Evolutionary conservation across 202 grass and related monocot genomes (phyloP), one percentile per base, ranked within the genome.

Genomic region (Dendrocalamus latiflorus): DNA sequence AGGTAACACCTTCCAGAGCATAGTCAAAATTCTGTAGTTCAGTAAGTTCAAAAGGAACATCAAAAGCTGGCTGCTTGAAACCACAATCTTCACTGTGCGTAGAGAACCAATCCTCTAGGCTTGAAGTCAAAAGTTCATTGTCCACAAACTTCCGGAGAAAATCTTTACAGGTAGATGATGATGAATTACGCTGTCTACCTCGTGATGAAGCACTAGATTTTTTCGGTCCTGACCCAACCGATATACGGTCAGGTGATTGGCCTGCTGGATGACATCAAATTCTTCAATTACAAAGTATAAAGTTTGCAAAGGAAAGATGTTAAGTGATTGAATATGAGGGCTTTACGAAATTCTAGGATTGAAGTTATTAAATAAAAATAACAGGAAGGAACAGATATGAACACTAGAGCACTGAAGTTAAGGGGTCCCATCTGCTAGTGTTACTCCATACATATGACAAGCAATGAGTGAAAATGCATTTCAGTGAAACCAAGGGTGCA

Each of bases 61-160:
- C 89, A 25, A 99, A 95, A 39, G 50, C 65, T 70, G 88, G 92
- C 59, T 91, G 88, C 68, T 37, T 83, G 66, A 87, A 89, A 37
- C 72, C 88, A 65, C 63, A 82, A 54, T 95, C 91, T 68, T 91
- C 78, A 64, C 71, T 86, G 50, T 88, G 68, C 68, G 88, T 88
- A 2, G 89, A 90, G 75, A 99, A 84, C 93, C 96, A 99, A 34
- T 95, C 96, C 89, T 93, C 87, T 4, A 99, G 91, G 54, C 91
- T 83, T 83, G 84, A 70, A 24, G 93, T 99, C 42, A 95, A 59
- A 62, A 95, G 90, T 62, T 99, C 96, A 85, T 79, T 90, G 63
- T 99, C 96, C 39, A 99, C 96, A 73, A 99, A 99, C 72, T 99
- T 88, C 2, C 85, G 80, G 65, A 99, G 96, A 76, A 98, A 99